Conservation (phyloP, 2,329 filamentous ascomycete species). For the Claviceps pazoutovae region DNA sequence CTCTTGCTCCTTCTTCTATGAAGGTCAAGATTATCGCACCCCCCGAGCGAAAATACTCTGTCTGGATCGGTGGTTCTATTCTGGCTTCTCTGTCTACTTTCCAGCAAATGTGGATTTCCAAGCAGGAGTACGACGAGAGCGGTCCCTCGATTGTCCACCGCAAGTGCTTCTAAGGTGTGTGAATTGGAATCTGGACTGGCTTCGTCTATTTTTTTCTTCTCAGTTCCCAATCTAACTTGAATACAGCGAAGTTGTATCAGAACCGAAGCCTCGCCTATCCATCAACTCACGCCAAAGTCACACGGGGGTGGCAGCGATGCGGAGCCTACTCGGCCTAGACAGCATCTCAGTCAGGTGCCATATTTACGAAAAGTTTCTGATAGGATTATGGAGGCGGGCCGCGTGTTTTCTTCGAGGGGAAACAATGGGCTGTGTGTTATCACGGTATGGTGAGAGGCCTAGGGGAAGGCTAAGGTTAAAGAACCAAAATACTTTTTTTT, state of each 20-base stretch:
- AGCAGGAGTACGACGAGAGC: slow-evolving; percentile 99
- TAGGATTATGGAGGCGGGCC: slow-evolving; percentile 38
- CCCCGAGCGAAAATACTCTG: slow-evolving; percentile 99
- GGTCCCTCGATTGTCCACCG: slow-evolving; percentile 98
- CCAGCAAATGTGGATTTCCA: slow-evolving; percentile 99
- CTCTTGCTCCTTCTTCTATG: slow-evolving; percentile 98
- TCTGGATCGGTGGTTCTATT: slow-evolving; percentile 99
- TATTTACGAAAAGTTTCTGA: slow-evolving; percentile 45
- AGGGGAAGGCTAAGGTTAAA: slow-evolving; percentile 40
- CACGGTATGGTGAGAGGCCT: slow-evolving; percentile 35
- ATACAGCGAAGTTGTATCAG: slow-evolving; percentile 16
- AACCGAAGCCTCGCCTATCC: slow-evolving; percentile 21
- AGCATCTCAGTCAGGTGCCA: slow-evolving; percentile 37
- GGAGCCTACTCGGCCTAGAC: slow-evolving; percentile 30
- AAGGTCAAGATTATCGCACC: slow-evolving; percentile 99
- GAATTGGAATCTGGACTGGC: background rate
- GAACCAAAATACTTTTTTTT: slow-evolving; percentile 37
- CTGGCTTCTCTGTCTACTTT: slow-evolving; percentile 98
- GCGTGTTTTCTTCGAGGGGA: slow-evolving; percentile 31
- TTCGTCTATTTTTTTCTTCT: background rate
- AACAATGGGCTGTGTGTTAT: slow-evolving; percentile 35
- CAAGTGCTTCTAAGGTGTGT: slow-evolving; percentile 96
- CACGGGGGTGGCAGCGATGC: slow-evolving; percentile 31
- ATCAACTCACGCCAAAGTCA: slow-evolving; percentile 25
- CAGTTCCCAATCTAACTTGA: background rate